These are phyloP conservation scores for Colletotrichum sublineola DNA, from an alignment of 2,329 filamentous ascomycete species.

Conservation along the genomic window DNA sequence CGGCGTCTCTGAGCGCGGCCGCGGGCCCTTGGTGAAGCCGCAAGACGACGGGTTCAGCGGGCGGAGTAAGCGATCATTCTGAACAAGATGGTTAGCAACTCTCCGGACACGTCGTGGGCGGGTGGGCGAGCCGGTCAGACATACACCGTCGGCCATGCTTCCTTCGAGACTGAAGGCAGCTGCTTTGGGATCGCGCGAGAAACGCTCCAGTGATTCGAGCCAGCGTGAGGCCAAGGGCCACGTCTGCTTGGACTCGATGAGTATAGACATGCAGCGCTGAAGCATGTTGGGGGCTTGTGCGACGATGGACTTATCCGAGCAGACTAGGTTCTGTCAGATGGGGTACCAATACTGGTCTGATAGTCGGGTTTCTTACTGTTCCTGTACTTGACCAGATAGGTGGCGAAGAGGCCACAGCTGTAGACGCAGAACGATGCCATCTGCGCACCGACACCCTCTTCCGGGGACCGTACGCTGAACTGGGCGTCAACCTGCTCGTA, in stretches of 20 bases:
- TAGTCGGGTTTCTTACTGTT: conserved; percentile 53
- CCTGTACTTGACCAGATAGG: conserved; percentile 66
- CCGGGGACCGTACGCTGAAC: conserved; percentile 59
- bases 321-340: conserved; percentile 53
- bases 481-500: conserved; percentile 66
- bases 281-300: conserved; percentile 61
- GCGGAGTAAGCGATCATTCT: conserved; percentile 50
- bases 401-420: conserved; percentile 66
- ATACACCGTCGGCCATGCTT: conserved; percentile 63
- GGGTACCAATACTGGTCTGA: background rate
- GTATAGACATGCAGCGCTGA: conserved; percentile 58
- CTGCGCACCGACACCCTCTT: conserved; percentile 66
- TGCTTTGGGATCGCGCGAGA: conserved; percentile 59
- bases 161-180: conserved; percentile 56
- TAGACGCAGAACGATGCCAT: conserved; percentile 69
- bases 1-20: conserved; percentile 42
- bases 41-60: conserved; percentile 41
- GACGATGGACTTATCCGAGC: conserved; percentile 56
- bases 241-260: conserved; percentile 62
- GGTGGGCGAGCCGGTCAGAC: background rate
- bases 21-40: conserved; percentile 43
- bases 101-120: background rate
- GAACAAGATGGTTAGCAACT: conserved; percentile 10
- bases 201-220: conserved; percentile 64
- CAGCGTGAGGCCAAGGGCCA: conserved; percentile 68